A percentile compares a stretch with the other conserved stretches of the same genome.
These are phyloP conservation scores for Porphyrellus cyaneotinctus DNA, from an alignment of 768 basidiomycete species.

Conservation along the genomic window DNA sequence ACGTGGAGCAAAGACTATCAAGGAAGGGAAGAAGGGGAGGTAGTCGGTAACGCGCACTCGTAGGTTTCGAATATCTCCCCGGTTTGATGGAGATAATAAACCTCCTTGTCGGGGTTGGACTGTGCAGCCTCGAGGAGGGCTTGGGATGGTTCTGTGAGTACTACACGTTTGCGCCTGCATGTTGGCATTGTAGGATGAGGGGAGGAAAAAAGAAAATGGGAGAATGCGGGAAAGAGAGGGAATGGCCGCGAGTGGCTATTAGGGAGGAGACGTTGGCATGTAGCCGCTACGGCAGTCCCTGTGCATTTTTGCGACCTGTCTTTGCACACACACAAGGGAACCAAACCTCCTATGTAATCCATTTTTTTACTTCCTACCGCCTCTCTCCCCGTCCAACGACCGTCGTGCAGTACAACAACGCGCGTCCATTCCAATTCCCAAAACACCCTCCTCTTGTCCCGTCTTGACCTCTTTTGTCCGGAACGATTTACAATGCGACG, in stretches of 20 bases:
- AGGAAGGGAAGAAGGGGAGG: constrained; percentile 22
- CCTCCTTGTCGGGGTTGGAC: constrained; percentile 64
- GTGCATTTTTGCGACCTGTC: constrained; percentile 27
- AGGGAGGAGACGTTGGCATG: constrained; percentile 50
- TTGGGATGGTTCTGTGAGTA: constrained; percentile 78
- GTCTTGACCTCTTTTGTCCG: not conserved
- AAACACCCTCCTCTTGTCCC: not conserved
- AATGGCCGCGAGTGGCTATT: constrained; percentile 52
- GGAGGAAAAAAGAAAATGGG: constrained; percentile 43
- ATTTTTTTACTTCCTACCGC: constrained; percentile 3
- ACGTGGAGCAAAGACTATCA: constrained; percentile 15
- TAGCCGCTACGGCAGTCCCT: constrained; percentile 32
- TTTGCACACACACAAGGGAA: constrained; percentile 26
- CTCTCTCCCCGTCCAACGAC: constrained; percentile 1
- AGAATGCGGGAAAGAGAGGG: constrained; percentile 58
- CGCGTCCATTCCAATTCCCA: constrained; percentile 4
- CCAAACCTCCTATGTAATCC: constrained; percentile 17
- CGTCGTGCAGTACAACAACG: not conserved
- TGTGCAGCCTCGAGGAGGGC: constrained; percentile 62
- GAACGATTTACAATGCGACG: constrained; percentile 6
- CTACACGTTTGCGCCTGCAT: constrained; percentile 85
- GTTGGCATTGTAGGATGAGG: constrained; percentile 65
- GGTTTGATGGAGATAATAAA: constrained; percentile 90
- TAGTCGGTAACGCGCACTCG: constrained; percentile 57
- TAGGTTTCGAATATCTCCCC: constrained; percentile 98